Conservation (phyloP, 441 rosid species). For the Aquilaria agallochum region DNA sequence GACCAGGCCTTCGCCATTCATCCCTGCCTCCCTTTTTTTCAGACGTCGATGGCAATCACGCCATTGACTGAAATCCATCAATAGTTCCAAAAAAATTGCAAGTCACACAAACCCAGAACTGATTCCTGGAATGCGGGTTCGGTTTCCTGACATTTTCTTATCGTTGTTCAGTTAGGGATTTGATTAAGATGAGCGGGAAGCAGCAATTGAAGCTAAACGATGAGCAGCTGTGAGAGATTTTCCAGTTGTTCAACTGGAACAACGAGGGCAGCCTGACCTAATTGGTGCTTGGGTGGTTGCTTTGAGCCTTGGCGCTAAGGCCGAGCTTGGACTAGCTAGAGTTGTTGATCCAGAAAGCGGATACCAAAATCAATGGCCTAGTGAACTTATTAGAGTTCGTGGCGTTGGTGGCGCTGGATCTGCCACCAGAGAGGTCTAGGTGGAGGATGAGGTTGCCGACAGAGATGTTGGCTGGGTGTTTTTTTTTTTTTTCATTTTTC, state of each 20-base stretch:
- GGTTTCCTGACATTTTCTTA: no score
- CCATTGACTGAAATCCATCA: no score
- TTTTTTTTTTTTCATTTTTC: no score
- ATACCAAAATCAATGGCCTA: constrained; percentile 72
- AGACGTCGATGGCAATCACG: no score
- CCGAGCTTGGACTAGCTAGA: constrained; percentile 75
- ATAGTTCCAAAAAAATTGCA: no score
- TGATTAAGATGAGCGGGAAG: constrained; percentile 42
- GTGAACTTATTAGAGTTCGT: constrained; percentile 80
- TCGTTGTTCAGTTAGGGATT: no score
- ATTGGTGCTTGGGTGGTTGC: constrained; percentile 71
- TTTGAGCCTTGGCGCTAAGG: constrained; percentile 64
- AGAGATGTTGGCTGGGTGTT: constrained; percentile 33
- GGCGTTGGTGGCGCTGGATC: constrained; percentile 70
- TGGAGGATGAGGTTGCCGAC: constrained; percentile 72
- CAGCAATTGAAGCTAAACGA: constrained; percentile 57
- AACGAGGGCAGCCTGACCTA: constrained; percentile 83
- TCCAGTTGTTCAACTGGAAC: constrained; percentile 76
- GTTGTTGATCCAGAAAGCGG: constrained; percentile 57
- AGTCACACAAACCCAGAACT: no score
- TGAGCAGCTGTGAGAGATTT: constrained; percentile 75
- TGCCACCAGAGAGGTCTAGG: constrained; percentile 50
- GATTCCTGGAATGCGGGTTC: no score
- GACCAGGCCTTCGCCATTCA: no score
- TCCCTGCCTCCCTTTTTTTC: no score